phyloP scores from a whole-genome alignment of 176 grass and related monocot species.

The Carex myosuroides region DNA sequence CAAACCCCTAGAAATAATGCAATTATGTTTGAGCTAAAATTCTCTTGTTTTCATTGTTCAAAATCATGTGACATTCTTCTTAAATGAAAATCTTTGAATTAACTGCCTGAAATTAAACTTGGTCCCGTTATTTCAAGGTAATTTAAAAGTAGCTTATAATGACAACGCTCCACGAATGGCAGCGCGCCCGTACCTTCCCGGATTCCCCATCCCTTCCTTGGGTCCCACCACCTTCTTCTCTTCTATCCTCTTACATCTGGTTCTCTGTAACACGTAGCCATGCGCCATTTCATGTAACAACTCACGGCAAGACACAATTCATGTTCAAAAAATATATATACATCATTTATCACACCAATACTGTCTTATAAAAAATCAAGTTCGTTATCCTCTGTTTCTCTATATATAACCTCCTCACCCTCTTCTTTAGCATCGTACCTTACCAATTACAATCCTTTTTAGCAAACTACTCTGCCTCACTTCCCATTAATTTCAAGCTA shows the following conservation, averaged over 20 bases:
- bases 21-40: neutral
- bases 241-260: neutral
- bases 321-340: neutral
- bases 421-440: neutral
- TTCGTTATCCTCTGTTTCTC: neutral
- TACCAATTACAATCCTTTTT: neutral
- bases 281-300: neutral
- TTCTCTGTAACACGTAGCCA: neutral
- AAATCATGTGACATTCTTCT: neutral
- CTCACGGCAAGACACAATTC: conserved; percentile 2
- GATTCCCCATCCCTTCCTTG: conserved; percentile 5
- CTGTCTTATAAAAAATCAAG: neutral
- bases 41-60: neutral
- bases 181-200: neutral
- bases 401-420: conserved; percentile 11
- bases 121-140: neutral
- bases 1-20: neutral
- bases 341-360: neutral
- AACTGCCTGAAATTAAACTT: neutral
- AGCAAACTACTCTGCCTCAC: neutral
- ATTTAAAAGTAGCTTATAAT: neutral
- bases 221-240: conserved; percentile 4
- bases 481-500: neutral
- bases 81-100: neutral
- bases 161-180: neutral